These are phyloP conservation scores for Datisca glomerata DNA, from an alignment of 306 rosid genomes.

Conservation along the genomic window DNA sequence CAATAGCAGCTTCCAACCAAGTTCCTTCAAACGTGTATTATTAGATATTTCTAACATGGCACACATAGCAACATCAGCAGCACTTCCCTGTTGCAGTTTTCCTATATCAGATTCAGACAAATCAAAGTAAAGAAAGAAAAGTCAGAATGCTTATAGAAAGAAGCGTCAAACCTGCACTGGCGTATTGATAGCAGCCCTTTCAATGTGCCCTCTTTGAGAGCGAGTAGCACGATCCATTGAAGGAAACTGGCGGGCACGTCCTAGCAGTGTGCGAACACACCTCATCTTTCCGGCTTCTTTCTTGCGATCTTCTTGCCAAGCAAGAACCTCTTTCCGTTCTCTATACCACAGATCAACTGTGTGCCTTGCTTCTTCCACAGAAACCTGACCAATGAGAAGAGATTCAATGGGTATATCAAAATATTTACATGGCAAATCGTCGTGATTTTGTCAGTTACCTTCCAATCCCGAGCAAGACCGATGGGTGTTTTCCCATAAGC, in stretches of 20 bases:
- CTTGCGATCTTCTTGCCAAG: slow-evolving; percentile 75
- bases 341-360: slow-evolving; percentile 89
- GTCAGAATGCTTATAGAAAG: slow-evolving; percentile 4
- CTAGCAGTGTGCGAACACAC: slow-evolving; percentile 68
- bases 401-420: slow-evolving; percentile 11
- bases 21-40: slow-evolving; percentile 51
- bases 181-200: slow-evolving; percentile 93
- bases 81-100: slow-evolving; percentile 73
- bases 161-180: slow-evolving; percentile 68
- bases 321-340: slow-evolving; percentile 72
- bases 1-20: slow-evolving; percentile 87
- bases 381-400: slow-evolving; percentile 35
- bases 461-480: slow-evolving; percentile 92
- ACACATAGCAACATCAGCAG: slow-evolving; percentile 99
- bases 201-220: slow-evolving; percentile 77
- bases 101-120: slow-evolving; percentile 2
- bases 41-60: slow-evolving; percentile 82
- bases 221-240: slow-evolving; percentile 39
- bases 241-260: slow-evolving; percentile 77
- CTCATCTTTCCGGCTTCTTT: slow-evolving; percentile 39
- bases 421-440: too few relatives aligned
- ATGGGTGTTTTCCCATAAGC: slow-evolving; percentile 94
- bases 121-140: slow-evolving; percentile 6
- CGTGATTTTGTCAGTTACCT: slow-evolving; percentile 36
- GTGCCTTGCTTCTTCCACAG: slow-evolving; percentile 76